A percentile compares a stretch with the other conserved stretches of the same genome.
phyloP scores from a whole-genome alignment of 768 basidiomycete species.

The Hygrophorus pudorinus region DNA sequence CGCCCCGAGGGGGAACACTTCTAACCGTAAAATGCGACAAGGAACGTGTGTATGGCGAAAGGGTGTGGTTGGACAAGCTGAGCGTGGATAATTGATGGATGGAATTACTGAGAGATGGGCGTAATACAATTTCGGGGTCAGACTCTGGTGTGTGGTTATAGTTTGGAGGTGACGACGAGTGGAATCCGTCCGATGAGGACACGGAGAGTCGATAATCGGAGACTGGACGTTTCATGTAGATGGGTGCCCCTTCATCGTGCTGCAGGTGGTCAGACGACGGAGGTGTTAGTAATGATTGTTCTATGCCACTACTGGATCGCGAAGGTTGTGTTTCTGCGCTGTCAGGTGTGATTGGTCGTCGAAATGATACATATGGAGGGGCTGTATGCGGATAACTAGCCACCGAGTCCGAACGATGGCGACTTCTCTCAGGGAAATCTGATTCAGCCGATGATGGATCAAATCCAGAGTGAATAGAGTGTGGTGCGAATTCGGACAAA shows the following conservation, averaged over 20 bases:
- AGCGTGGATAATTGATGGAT: slow-evolving; percentile 83
- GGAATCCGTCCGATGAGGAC: slow-evolving; percentile 18
- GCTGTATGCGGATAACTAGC: neutral
- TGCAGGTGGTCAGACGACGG: slow-evolving; percentile 26
- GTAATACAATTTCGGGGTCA: slow-evolving; percentile 51
- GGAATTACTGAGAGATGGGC: slow-evolving; percentile 55
- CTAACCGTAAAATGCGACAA: slow-evolving; percentile 89
- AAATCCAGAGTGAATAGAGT: no score
- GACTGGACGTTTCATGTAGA: slow-evolving; percentile 17
- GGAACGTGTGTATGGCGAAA: slow-evolving; percentile 88
- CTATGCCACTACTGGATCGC: slow-evolving; percentile 35
- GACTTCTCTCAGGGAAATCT: neutral
- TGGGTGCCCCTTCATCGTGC: slow-evolving; percentile 15
- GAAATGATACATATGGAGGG: slow-evolving; percentile 10
- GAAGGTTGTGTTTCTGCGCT: slow-evolving; percentile 40
- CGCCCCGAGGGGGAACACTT: slow-evolving; percentile 61
- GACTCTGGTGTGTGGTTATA: slow-evolving; percentile 20
- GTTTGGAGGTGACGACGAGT: slow-evolving; percentile 13
- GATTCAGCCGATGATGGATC: neutral
- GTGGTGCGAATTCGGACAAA: neutral
- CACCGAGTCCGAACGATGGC: neutral
- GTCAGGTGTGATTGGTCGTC: slow-evolving; percentile 37
- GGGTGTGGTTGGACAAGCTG: slow-evolving; percentile 82
- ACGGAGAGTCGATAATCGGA: slow-evolving; percentile 27
- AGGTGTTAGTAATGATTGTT: slow-evolving; percentile 36